These are phyloP conservation scores for Venturia asperata DNA, from an alignment of 2,329 filamentous ascomycete genomes.

Conservation along the genomic window DNA sequence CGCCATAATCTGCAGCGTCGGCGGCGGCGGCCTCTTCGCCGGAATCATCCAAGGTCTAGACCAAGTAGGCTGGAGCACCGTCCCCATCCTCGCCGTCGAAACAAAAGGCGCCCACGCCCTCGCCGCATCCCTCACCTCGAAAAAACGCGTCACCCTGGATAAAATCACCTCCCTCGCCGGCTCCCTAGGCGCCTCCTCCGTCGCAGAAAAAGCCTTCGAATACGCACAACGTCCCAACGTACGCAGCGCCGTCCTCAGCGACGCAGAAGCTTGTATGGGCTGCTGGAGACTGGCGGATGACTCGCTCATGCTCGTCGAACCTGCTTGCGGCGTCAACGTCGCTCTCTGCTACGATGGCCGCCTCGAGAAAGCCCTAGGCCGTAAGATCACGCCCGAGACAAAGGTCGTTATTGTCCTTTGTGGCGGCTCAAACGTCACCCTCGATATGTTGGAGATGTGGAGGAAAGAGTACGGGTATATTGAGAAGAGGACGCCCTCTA, in stretches of 20 bases:
- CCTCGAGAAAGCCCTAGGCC: conserved; percentile 52
- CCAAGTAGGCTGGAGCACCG: conserved; percentile 31
- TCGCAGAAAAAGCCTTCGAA: conserved; percentile 60
- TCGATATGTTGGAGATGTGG: conserved; percentile 46
- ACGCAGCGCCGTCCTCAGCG: conserved; percentile 57
- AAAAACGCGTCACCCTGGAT: conserved; percentile 54
- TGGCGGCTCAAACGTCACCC: conserved; percentile 52
- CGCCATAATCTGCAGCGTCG: conserved; percentile 64
- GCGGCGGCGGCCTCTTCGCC: conserved; percentile 65
- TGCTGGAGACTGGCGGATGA: conserved; percentile 74
- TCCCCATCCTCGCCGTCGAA: conserved; percentile 63
- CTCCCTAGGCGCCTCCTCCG: conserved; percentile 64
- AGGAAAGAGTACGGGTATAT: conserved; percentile 9
- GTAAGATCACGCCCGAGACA: conserved; percentile 56
- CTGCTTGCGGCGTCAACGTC: conserved; percentile 75
- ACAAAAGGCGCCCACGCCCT: conserved; percentile 68
- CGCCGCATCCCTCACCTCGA: conserved; percentile 51
- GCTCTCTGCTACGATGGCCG: conserved; percentile 58
- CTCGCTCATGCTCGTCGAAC: conserved; percentile 72
- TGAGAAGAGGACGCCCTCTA: not conserved
- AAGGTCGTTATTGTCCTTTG: conserved; percentile 82
- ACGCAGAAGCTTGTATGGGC: conserved; percentile 72
- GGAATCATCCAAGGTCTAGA: conserved; percentile 66
- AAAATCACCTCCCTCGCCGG: conserved; percentile 70
- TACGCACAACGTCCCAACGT: conserved; percentile 52